Base-by-base conservation (phyloP, 2,329 filamentous ascomycete genomes). In the Ophiostoma quercus region DNA sequence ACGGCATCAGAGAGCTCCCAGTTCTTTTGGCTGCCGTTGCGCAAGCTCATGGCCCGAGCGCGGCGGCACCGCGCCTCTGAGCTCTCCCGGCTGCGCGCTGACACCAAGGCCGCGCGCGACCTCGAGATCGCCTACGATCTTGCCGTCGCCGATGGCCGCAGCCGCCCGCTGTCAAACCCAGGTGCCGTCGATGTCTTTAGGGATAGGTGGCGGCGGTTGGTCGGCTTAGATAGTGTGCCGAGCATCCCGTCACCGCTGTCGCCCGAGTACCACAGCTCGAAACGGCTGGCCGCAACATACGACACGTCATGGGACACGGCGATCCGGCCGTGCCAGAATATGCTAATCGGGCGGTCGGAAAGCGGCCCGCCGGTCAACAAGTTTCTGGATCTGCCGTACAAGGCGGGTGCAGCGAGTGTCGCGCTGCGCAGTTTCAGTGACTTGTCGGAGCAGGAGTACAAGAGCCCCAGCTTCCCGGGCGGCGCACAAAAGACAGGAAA, bases 1-100 rank as follows among this genome's bases (percentile, higher is more conserved):
- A 73, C 71, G n/a, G 73, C 76, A 2, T 37, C 67, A 34, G 43
- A 68, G 41, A 79, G 79, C 0, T 68, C 68, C 3, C 71, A 71
- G 29, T 70, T 69, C 76, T 72, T 82, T 60, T 82, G 81, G 80
- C 71, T 82, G 2, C 81, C 82, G 0, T 71, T 83, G 22, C 76
- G 78, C 1, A 78, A 75, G 43, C 73, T 83, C 9, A 79, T 80
- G 76, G 73, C 77, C 0, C 79, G 79, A 68, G 80, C 79, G 1
- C 76, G 77, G 3, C 75, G 71, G 16, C 79, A 82, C 70, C 79
- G 81, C 3, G 75, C 76, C 0, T 70, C 73, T 0, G 80, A 83
- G 74, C 71, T 82, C 1, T 71, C 73, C 37, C 74, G 78, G 11
- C 72, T 83, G 32, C 76, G 76, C 0, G 67, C 66, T 0, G 75